A percentile compares a stretch with the other conserved stretches of the same genome.
Conservation (phyloP, 1,284 basidiomycete species). For the Mrakiaceae sp. region DNA sequence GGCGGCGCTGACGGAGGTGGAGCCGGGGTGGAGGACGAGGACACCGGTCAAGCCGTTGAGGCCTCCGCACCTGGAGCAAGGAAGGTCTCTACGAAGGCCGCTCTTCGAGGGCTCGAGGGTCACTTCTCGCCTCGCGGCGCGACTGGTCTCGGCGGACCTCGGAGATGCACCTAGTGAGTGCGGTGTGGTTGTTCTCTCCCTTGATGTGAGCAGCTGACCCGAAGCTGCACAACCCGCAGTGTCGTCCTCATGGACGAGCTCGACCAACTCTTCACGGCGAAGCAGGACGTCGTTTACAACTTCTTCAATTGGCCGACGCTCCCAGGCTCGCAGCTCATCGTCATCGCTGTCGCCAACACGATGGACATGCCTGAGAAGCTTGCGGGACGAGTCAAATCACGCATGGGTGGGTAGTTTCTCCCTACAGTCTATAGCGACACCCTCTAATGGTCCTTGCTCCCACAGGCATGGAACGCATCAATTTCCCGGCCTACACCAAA, state of each 20-base stretch:
- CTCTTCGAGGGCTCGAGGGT: conserved; percentile 32
- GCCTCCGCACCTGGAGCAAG: neutral
- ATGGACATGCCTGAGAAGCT: conserved; percentile 97
- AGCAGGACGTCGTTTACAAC: conserved; percentile 98
- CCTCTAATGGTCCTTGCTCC: neutral
- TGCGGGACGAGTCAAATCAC: conserved; percentile 80
- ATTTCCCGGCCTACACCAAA: conserved; percentile 84
- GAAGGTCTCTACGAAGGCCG: conserved; percentile 28
- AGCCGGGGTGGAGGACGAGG: neutral
- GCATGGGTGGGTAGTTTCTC: conserved; percentile 52
- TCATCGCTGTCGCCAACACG: conserved; percentile 95
- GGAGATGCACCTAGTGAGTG: conserved; percentile 36
- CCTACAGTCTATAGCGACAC: neutral
- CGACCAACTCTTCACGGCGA: conserved; percentile 87
- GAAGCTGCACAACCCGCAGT: conserved; percentile 36
- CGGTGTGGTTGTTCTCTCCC: neutral
- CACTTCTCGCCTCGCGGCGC: conserved; percentile 24
- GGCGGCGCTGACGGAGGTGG: neutral
- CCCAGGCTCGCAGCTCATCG: conserved; percentile 72
- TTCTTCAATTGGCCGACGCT: conserved; percentile 99
- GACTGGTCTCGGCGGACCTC: conserved; percentile 27
- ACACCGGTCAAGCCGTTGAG: neutral
- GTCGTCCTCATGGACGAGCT: conserved; percentile 97
- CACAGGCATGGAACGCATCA: conserved; percentile 84
- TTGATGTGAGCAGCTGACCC: neutral